phyloP scores from a whole-genome alignment of 176 grass and related monocot genomes.

The Phoenix roebelenii region DNA sequence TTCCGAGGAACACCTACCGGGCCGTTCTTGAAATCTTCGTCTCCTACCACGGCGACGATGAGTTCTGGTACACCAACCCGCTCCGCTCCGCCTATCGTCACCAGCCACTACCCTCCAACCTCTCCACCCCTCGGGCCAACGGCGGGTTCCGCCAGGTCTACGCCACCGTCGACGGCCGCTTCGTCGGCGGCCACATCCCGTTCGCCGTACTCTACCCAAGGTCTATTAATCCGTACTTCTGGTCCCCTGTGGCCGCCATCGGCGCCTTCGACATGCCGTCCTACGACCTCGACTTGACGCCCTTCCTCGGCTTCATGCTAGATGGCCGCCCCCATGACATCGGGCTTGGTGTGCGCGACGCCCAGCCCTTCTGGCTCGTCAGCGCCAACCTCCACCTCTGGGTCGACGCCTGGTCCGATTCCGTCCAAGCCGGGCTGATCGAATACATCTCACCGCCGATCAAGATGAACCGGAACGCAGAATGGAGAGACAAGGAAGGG shows the following conservation, averaged over 20 bases:
- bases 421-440: conserved; percentile 5
- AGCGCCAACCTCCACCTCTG: conserved; percentile 17
- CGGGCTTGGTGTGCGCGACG: conserved; percentile 1
- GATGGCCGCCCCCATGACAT: conserved; percentile 6
- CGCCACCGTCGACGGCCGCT: conserved; percentile 13
- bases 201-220: conserved; percentile 8
- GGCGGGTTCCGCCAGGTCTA: conserved; percentile 14
- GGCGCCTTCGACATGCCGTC: conserved; percentile 19
- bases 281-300: conserved; percentile 18
- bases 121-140: neutral
- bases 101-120: too few species aligned
- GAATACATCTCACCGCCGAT: conserved; percentile 6
- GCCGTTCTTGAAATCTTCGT: conserved; percentile 14
- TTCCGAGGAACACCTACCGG: conserved; percentile 8
- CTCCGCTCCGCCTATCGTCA: neutral
- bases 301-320: conserved; percentile 11
- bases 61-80: conserved; percentile 12
- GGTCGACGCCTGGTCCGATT: conserved; percentile 10
- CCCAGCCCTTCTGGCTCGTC: conserved; percentile 10
- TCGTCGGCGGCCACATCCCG: conserved; percentile 4
- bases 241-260: conserved; percentile 13
- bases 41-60: conserved; percentile 14
- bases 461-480: conserved; percentile 17
- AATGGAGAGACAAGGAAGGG: conserved; percentile 8
- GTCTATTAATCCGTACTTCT: conserved; percentile 8